A percentile compares a stretch with the other conserved stretches of the same genome.
Evolutionary conservation across 73 alveolate species (phyloP).

Genomic region (Paramecium primaurelia): DNA sequence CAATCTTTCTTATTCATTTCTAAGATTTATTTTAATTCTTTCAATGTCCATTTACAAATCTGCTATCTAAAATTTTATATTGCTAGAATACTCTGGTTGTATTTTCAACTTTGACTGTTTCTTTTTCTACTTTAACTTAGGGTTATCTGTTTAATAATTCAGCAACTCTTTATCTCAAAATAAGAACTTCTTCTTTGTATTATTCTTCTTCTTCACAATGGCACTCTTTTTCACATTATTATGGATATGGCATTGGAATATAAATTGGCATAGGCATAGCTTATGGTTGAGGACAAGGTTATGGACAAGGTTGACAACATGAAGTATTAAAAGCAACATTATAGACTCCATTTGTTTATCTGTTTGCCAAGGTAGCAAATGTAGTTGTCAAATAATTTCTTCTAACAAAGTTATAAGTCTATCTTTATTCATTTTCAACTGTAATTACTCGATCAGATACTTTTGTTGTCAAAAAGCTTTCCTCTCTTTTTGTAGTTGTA

Average conservation of each 20-base stretch:
- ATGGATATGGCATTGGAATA: neutral
- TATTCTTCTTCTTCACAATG: slow-evolving; percentile 13
- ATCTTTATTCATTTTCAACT: neutral
- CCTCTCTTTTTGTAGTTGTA: neutral
- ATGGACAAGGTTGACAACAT: slow-evolving; percentile 7
- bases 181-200: neutral
- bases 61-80: neutral
- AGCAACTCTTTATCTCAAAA: slow-evolving; percentile 23
- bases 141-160: slow-evolving; percentile 26
- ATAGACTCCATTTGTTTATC: neutral
- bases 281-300: slow-evolving; percentile 4
- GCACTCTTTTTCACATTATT: slow-evolving; percentile 10
- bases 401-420: neutral
- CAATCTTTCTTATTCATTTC: slow-evolving; percentile 1
- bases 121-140: neutral
- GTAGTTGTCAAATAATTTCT: slow-evolving; percentile 26
- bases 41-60: neutral
- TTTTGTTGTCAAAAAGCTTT: neutral
- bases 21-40: neutral
- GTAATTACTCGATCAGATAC: neutral
- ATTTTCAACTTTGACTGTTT: slow-evolving; percentile 13
- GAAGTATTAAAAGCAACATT: neutral
- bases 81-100: neutral
- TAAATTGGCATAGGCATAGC: neutral
- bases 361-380: neutral